These are phyloP conservation scores for Leccinum olivaceopallidum DNA, from an alignment of 768 basidiomycete species.

Conservation along the genomic window DNA sequence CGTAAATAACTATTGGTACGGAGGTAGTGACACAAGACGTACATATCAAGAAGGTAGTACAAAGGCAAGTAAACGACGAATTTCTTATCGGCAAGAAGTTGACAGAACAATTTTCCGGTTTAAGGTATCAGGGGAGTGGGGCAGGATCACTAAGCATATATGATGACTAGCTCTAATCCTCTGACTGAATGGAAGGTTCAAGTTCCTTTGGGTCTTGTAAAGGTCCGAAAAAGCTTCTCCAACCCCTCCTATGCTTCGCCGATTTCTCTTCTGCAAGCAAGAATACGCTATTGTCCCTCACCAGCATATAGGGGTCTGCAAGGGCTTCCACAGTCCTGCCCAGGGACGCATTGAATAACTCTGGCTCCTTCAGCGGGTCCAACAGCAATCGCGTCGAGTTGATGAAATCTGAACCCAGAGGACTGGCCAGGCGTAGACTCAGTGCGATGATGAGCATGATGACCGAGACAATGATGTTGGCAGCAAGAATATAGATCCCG, in stretches of 20 bases:
- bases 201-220: neutral
- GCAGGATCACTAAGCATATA: too few relatives aligned
- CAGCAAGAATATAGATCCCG: neutral
- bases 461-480: slow-evolving; percentile 2
- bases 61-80: too few relatives aligned
- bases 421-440: neutral
- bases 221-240: neutral
- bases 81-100: too few relatives aligned
- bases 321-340: neutral
- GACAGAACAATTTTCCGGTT: too few relatives aligned
- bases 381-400: slow-evolving; percentile 1
- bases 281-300: neutral
- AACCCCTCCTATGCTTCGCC: neutral
- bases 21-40: too few relatives aligned
- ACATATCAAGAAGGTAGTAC: too few relatives aligned
- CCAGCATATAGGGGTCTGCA: neutral
- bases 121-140: too few relatives aligned
- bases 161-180: neutral
- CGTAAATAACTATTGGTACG: too few relatives aligned
- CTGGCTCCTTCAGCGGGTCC: slow-evolving; percentile 10
- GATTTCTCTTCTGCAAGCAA: neutral
- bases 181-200: neutral
- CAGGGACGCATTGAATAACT: slow-evolving; percentile 12
- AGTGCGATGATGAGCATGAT: slow-evolving; percentile 6
- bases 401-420: slow-evolving; percentile 10